phyloP scores from a whole-genome alignment of 768 basidiomycete genomes.

The Lanmaoa pseudosensibilis region DNA sequence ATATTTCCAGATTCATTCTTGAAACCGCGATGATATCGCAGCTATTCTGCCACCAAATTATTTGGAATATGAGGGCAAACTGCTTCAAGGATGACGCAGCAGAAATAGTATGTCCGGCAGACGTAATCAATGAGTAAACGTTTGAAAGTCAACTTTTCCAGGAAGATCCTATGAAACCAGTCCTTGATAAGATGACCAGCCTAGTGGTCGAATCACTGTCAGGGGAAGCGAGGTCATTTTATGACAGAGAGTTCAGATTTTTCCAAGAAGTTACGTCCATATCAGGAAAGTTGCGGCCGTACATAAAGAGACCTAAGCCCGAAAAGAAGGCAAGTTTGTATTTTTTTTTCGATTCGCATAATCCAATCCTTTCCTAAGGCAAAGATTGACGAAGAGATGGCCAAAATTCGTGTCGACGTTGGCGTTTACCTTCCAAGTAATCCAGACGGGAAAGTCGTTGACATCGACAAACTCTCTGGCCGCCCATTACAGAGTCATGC shows the following conservation, averaged over 20 bases:
- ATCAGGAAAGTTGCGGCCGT: constrained; percentile 95
- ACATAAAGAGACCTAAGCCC: constrained; percentile 89
- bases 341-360: not conserved
- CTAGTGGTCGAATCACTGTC: constrained; percentile 82
- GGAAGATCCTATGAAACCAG: constrained; percentile 95
- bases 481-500: constrained; percentile 96
- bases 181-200: constrained; percentile 84
- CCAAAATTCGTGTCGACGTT: constrained; percentile 87
- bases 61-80: constrained; percentile 99
- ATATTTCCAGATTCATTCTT: constrained; percentile 92
- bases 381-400: constrained; percentile 99
- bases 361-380: constrained; percentile 49
- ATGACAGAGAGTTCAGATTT: constrained; percentile 93
- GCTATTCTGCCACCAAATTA: constrained; percentile 97
- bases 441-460: constrained; percentile 95
- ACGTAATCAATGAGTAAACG: not conserved
- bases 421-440: constrained; percentile 98
- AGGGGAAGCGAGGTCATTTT: constrained; percentile 85
- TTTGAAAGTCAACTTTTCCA: constrained; percentile 32
- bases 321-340: constrained; percentile 83
- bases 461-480: constrained; percentile 95
- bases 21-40: constrained; percentile 98
- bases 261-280: constrained; percentile 97
- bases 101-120: constrained; percentile 60
- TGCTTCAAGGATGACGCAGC: constrained; percentile 89